These are phyloP conservation scores for Choanephora cucurbitarum DNA, from an alignment of 371 early-diverging fungal genomes.

Conservation along the genomic window DNA sequence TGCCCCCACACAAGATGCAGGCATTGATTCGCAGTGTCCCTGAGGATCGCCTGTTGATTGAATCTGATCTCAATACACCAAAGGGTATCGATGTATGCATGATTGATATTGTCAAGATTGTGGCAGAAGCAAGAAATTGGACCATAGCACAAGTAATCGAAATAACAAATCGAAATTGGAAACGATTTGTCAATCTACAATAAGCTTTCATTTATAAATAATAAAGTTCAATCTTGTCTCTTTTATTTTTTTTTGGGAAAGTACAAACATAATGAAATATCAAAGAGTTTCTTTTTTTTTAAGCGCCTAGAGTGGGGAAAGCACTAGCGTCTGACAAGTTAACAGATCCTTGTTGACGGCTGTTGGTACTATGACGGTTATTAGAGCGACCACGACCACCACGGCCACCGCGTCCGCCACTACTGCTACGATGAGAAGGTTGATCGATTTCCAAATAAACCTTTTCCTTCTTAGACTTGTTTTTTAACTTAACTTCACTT, in stretches of 20 bases:
- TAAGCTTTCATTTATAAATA: not conserved
- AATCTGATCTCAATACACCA: slow-evolving; percentile 79
- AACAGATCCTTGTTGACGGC: slow-evolving; percentile 50
- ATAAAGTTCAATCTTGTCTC: not conserved
- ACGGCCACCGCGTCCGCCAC: slow-evolving; percentile 26
- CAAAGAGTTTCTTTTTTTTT: slow-evolving; percentile 17
- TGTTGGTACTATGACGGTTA: slow-evolving; percentile 28
- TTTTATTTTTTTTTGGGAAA: not conserved
- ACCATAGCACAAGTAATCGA: slow-evolving; percentile 53
- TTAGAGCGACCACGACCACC: slow-evolving; percentile 31
- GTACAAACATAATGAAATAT: not conserved
- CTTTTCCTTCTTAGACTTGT: slow-evolving; percentile 43
- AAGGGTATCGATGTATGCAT: slow-evolving; percentile 56
- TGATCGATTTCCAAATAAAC: slow-evolving; percentile 35
- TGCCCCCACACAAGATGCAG: slow-evolving; percentile 44
- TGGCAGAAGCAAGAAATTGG: slow-evolving; percentile 74
- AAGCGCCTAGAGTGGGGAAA: slow-evolving; percentile 74
- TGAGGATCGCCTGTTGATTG: slow-evolving; percentile 76
- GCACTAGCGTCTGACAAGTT: slow-evolving; percentile 71
- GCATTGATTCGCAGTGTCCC: slow-evolving; percentile 66
- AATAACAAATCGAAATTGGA: slow-evolving; percentile 64
- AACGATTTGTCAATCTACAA: slow-evolving; percentile 51
- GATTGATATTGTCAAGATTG: slow-evolving; percentile 57
- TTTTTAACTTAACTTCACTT: slow-evolving; percentile 23
- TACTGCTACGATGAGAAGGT: slow-evolving; percentile 34